Evolutionary conservation across 139 green algal genomes (phyloP).

Genomic region (Chlorella sp.): DNA sequence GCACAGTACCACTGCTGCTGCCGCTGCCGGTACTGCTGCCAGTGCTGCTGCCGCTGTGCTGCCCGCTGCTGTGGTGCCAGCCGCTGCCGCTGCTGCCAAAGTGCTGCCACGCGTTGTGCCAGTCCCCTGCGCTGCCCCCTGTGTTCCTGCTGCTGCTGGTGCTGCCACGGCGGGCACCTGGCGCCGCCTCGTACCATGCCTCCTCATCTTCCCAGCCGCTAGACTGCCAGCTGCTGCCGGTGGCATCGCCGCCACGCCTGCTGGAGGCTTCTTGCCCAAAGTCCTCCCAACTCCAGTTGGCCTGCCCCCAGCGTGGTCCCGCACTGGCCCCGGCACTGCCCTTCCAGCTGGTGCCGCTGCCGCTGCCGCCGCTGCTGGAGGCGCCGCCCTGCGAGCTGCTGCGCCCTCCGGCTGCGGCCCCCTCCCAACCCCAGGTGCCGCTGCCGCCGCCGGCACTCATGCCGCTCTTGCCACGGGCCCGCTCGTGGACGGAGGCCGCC

Average conservation of each 20-base stretch:
- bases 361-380: background rate
- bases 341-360: background rate
- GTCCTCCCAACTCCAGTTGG: background rate
- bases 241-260: background rate
- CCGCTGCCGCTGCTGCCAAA: background rate
- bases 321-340: background rate
- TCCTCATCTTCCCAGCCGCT: constrained; percentile 1
- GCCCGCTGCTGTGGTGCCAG: background rate
- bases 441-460: background rate
- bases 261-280: background rate
- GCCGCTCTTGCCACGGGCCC: background rate
- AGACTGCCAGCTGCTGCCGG: background rate
- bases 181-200: background rate
- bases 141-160: background rate
- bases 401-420: background rate
- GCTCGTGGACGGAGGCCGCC: background rate
- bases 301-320: constrained; percentile 3
- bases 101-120: constrained; percentile 2
- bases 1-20: background rate
- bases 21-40: background rate
- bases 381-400: background rate
- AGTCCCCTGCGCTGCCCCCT: background rate
- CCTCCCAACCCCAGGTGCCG: background rate
- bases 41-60: background rate
- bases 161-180: background rate